Evolutionary conservation across 2,329 filamentous ascomycete species (phyloP).

Genomic region (Colletotrichum navitas): DNA sequence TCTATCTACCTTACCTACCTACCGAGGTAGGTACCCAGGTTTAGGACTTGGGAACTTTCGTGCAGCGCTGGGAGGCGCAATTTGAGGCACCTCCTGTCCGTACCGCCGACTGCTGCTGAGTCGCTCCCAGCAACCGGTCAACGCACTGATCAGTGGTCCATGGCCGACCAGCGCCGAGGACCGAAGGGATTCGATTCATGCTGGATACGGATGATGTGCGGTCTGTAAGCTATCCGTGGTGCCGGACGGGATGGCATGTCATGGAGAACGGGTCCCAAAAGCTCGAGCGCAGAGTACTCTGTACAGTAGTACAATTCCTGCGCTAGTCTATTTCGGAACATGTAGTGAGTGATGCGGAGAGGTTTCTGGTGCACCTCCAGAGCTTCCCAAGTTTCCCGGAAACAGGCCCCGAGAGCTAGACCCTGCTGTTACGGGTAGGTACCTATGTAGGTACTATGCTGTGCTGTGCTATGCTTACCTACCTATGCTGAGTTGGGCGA

Average conservation of each 20-base stretch:
- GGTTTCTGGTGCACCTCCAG: not conserved
- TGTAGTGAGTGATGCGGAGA: not conserved
- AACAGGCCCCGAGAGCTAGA: not conserved
- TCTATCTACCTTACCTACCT: not conserved
- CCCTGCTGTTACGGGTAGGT: not conserved
- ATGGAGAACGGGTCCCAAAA: not conserved
- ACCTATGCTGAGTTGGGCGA: constrained; percentile 1
- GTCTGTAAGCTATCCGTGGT: constrained; percentile 6
- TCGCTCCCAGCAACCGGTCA: constrained; percentile 16
- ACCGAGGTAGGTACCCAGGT: not conserved
- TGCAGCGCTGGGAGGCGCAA: not conserved
- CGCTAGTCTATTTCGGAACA: not conserved
- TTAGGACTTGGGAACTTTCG: too few species aligned
- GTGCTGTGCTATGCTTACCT: not conserved
- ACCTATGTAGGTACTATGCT: not conserved
- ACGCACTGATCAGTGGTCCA: constrained; percentile 31
- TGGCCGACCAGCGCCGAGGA: constrained; percentile 23
- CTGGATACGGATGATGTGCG: not conserved
- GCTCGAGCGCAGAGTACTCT: not conserved
- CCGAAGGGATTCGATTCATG: constrained; percentile 6
- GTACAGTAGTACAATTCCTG: too few species aligned
- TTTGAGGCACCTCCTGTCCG: not conserved
- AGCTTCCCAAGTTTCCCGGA: not conserved
- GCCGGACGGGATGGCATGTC: constrained; percentile 16
- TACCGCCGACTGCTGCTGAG: constrained; percentile 8